These are phyloP conservation scores for Aspergillus campestris DNA, from an alignment of 495 filamentous ascomycete species.

Conservation along the genomic window DNA sequence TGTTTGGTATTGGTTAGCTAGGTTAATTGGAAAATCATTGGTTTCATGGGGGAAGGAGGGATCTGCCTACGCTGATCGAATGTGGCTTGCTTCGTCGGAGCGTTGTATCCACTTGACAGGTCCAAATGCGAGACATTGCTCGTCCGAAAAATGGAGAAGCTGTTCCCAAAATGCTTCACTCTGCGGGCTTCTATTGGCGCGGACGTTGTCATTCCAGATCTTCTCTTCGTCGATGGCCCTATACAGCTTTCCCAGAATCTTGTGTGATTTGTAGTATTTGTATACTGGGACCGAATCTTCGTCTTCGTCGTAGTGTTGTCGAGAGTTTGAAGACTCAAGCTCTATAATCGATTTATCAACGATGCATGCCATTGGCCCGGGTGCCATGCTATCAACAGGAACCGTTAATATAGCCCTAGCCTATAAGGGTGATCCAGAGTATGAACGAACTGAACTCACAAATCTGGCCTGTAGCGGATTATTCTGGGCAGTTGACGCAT, in stretches of 20 bases:
- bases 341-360: constrained; percentile 15
- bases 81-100: constrained; percentile 31
- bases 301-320: constrained; percentile 36
- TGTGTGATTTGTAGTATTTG: constrained; percentile 57
- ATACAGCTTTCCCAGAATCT: constrained; percentile 65
- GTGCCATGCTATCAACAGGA: constrained; percentile 41
- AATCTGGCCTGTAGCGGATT: constrained; percentile 45
- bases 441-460: constrained; percentile 14
- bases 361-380: constrained; percentile 51
- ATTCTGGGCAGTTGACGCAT: constrained; percentile 33
- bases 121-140: constrained; percentile 32
- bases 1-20: not conserved
- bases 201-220: constrained; percentile 46
- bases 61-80: constrained; percentile 45
- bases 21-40: not conserved
- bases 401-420: not conserved
- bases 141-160: constrained; percentile 31
- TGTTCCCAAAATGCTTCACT: constrained; percentile 12
- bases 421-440: not conserved
- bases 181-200: not conserved
- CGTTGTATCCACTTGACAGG: constrained; percentile 39
- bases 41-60: not conserved
- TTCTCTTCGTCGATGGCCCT: constrained; percentile 63
- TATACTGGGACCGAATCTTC: constrained; percentile 32
- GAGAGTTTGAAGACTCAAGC: constrained; percentile 5